phyloP scores from a whole-genome alignment of 2,329 filamentous ascomycete genomes.

The Pseudogymnoascus sp. region DNA sequence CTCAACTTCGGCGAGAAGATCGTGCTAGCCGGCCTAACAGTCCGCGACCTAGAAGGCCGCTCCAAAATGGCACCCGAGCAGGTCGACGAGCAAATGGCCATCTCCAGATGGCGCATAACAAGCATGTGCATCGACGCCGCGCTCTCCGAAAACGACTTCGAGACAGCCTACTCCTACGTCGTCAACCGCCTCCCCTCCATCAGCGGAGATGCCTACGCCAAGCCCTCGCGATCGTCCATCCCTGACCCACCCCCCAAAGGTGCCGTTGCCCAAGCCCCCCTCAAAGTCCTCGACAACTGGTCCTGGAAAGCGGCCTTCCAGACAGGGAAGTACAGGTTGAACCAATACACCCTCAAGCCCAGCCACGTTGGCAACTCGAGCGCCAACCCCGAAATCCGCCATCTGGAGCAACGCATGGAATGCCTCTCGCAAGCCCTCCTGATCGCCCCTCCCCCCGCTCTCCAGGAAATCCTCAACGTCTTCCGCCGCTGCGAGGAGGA shows the following conservation, averaged over 20 bases:
- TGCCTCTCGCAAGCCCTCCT: slow-evolving; percentile 68
- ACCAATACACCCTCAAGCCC: slow-evolving; percentile 42
- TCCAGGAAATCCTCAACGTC: slow-evolving; percentile 66
- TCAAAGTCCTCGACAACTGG: slow-evolving; percentile 46
- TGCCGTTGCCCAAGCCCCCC: slow-evolving; percentile 19
- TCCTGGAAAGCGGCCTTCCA: slow-evolving; percentile 72
- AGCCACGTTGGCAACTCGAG: slow-evolving; percentile 53
- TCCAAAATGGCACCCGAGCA: slow-evolving; percentile 13
- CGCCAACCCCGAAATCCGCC: slow-evolving; percentile 54
- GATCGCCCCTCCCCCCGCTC: slow-evolving; percentile 58
- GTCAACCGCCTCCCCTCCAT: slow-evolving; percentile 54
- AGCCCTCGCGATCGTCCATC: slow-evolving; percentile 8
- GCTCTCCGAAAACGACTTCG: slow-evolving; percentile 68
- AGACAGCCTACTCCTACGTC: slow-evolving; percentile 79
- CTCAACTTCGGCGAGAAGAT: slow-evolving; percentile 61
- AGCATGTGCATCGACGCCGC: slow-evolving; percentile 76
- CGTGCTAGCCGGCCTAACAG: slow-evolving; percentile 46
- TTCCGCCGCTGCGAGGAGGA: slow-evolving; percentile 75
- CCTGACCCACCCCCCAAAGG: slow-evolving; percentile 15
- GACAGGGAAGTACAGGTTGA: slow-evolving; percentile 65
- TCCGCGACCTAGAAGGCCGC: slow-evolving; percentile 14
- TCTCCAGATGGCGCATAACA: slow-evolving; percentile 58
- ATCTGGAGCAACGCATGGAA: slow-evolving; percentile 74
- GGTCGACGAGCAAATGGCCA: slow-evolving; percentile 25
- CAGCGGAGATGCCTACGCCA: slow-evolving; percentile 2